Evolutionary conservation across 331 rosid species (phyloP).

Genomic region (Telfairia occidentalis): DNA sequence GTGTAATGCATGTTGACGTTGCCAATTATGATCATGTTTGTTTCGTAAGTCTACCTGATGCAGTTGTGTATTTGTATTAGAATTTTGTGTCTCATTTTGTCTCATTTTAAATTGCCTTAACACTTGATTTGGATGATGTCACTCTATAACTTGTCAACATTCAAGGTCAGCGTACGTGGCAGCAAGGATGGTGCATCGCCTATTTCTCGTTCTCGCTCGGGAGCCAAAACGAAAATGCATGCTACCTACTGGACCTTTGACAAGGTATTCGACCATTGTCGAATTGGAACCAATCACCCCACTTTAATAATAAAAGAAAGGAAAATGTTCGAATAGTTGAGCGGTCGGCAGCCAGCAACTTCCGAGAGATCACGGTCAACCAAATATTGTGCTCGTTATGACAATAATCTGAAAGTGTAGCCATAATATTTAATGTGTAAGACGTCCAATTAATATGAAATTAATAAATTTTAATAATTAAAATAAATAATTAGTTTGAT

Average conservation of each 20-base stretch:
- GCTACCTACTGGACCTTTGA: neutral
- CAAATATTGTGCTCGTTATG: neutral
- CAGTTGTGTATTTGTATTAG: neutral
- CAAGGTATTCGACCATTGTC: neutral
- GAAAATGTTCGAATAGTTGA: neutral
- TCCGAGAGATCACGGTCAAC: neutral
- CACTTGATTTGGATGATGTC: neutral
- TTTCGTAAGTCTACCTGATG: neutral
- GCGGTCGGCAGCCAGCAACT: too few species aligned
- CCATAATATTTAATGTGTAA: neutral
- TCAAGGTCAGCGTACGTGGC: neutral
- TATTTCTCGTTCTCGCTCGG: neutral
- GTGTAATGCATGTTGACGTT: neutral
- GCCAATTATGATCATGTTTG: too few species aligned
- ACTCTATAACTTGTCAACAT: neutral
- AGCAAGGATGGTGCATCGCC: neutral
- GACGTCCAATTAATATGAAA: neutral
- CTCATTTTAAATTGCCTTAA: neutral
- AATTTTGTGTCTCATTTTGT: neutral
- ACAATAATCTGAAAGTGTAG: neutral
- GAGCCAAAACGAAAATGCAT: neutral
- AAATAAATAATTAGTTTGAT: neutral
- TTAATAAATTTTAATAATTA: neutral
- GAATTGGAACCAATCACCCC: neutral
- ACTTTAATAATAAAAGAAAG: neutral